Percentiles rank a stretch among this genome's conserved stretches.
Evolutionary conservation across 257 asterid species (phyloP).

Genomic region (Penstemon barbatus): DNA sequence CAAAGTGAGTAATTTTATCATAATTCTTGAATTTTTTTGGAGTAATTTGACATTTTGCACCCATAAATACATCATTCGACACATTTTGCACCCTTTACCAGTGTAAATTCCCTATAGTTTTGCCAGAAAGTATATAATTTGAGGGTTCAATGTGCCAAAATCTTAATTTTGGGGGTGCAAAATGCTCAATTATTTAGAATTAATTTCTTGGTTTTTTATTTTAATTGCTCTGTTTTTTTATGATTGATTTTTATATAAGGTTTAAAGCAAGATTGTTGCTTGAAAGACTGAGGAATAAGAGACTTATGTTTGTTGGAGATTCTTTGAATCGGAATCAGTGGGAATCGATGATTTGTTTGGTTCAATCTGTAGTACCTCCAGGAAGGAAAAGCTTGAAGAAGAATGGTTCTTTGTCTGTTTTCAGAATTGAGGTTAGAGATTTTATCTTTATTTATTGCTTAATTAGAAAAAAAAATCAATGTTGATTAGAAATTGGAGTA

Average conservation of each 20-base stretch:
- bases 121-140: too few species aligned
- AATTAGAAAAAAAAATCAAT: not conserved
- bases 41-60: too few species aligned
- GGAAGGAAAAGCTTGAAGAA: constrained; percentile 68
- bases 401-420: constrained; percentile 71
- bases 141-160: not conserved
- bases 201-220: not conserved
- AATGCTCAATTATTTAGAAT: too few species aligned
- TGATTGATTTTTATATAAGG: constrained; percentile 35
- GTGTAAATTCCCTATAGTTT: too few species aligned
- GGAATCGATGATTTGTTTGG: constrained; percentile 87
- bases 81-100: too few species aligned
- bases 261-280: constrained; percentile 63
- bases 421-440: constrained; percentile 62
- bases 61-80: too few species aligned
- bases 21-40: too few species aligned
- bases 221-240: not conserved
- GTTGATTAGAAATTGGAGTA: not conserved
- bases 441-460: not conserved
- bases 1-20: constrained; percentile 40
- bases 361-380: constrained; percentile 55
- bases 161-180: not conserved
- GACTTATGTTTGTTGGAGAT: constrained; percentile 87
- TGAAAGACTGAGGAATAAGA: constrained; percentile 79
- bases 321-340: constrained; percentile 80